A percentile compares a stretch with the other conserved stretches of the same genome.
Conservation (phyloP, 345 rosid species). For the Mangifera indica region DNA sequence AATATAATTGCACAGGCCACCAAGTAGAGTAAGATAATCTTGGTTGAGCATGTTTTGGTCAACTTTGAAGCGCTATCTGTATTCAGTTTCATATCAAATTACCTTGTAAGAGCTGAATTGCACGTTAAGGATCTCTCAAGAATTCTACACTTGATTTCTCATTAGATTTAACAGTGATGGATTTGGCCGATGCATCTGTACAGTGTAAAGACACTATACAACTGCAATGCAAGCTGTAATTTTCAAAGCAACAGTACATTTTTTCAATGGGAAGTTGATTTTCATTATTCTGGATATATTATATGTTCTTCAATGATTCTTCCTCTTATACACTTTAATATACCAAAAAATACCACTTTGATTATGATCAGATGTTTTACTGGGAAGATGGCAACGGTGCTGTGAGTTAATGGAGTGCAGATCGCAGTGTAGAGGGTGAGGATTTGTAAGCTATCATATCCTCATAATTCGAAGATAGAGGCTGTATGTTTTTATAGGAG, state of each 20-base stretch:
- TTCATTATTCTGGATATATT: neutral
- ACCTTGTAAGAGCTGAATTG: conserved; percentile 11
- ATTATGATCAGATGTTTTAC: no score
- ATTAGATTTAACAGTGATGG: neutral
- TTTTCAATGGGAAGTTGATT: neutral
- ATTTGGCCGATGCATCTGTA: conserved; percentile 1
- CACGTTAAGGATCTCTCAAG: neutral
- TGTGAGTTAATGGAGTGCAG: no score
- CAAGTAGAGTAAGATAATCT: conserved; percentile 39
- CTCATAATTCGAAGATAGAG: no score
- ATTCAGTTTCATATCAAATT: neutral
- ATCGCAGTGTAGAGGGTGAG: no score
- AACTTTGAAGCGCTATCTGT: conserved; percentile 7
- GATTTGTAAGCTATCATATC: no score
- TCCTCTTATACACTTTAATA: no score
- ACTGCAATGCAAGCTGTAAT: neutral
- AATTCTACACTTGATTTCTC: neutral
- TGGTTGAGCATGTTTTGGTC: neutral
- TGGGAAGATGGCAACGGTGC: no score
- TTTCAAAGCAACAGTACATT: neutral
- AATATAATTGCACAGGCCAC: conserved; percentile 93
- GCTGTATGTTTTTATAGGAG: no score
- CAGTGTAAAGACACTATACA: neutral
- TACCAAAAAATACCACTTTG: no score
- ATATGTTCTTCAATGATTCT: no score